Conservation (phyloP, 2,329 filamentous ascomycete species). For the Paracoccidioides brasiliensis region DNA sequence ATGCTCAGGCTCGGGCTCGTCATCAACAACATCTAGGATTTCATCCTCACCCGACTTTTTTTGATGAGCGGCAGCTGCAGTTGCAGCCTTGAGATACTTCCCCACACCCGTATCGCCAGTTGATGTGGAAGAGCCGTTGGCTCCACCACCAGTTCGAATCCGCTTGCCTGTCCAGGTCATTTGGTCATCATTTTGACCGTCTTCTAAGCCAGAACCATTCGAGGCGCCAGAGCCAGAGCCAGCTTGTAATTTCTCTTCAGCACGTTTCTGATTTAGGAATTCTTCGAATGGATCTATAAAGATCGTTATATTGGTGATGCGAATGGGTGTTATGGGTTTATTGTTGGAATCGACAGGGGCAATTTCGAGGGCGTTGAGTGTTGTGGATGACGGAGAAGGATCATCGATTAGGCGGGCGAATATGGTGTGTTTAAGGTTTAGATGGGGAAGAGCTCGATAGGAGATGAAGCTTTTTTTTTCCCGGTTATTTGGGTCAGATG, state of each 20-base stretch:
- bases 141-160: constrained; percentile 53
- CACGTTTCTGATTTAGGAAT: constrained; percentile 62
- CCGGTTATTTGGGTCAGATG: not conserved
- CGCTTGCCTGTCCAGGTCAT: constrained; percentile 95
- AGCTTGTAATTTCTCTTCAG: constrained; percentile 45
- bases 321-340: constrained; percentile 62
- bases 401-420: constrained; percentile 76
- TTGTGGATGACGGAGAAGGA: constrained; percentile 31
- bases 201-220: constrained; percentile 6
- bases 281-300: constrained; percentile 94
- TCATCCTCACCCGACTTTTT: constrained; percentile 39
- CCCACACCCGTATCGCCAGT: constrained; percentile 47
- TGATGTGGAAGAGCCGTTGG: constrained; percentile 31
- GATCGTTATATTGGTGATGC: constrained; percentile 70
- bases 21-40: constrained; percentile 46
- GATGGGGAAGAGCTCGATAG: constrained; percentile 70
- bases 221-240: not conserved
- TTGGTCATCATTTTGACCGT: constrained; percentile 61
- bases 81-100: constrained; percentile 64
- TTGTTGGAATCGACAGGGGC: constrained; percentile 60
- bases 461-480: constrained; percentile 54
- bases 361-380: constrained; percentile 61
- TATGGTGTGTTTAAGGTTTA: constrained; percentile 94
- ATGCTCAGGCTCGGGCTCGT: constrained; percentile 53
- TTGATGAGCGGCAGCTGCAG: constrained; percentile 12